Evolutionary conservation across 371 early-diverging fungal species (phyloP).

Genomic region (Mucor velutinosus): DNA sequence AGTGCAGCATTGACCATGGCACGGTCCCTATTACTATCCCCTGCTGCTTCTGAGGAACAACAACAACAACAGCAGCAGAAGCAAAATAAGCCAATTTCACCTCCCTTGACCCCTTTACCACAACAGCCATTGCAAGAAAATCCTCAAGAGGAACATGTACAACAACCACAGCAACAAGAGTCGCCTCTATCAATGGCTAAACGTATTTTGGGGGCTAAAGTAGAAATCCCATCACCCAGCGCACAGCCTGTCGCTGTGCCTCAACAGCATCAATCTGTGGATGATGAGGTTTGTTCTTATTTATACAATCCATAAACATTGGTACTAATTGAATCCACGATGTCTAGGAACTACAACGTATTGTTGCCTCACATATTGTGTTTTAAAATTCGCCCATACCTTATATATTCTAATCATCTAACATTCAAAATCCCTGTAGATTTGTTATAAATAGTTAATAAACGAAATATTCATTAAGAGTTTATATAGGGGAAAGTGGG

Average conservation of each 20-base stretch:
- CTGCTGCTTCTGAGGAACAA: slow-evolving; percentile 5
- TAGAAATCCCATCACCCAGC: slow-evolving; percentile 8
- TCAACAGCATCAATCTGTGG: slow-evolving; percentile 27
- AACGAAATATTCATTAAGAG: not conserved
- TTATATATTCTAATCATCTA: not conserved
- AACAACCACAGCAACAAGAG: slow-evolving; percentile 9
- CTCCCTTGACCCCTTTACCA: slow-evolving; percentile 20
- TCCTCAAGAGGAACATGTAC: not conserved
- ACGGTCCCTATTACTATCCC: slow-evolving; percentile 18
- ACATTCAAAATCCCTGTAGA: not conserved
- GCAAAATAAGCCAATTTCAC: slow-evolving; percentile 20
- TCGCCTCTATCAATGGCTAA: slow-evolving; percentile 19
- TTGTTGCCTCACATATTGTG: slow-evolving; percentile 51
- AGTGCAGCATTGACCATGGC: slow-evolving; percentile 11
- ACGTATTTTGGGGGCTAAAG: slow-evolving; percentile 23
- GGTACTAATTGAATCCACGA: not conserved
- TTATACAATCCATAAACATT: not conserved
- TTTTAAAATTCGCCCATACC: slow-evolving; percentile 31
- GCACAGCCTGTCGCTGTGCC: not conserved
- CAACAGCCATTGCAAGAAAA: not conserved
- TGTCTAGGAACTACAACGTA: slow-evolving; percentile 41
- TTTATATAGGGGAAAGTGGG: not conserved
- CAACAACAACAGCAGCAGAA: slow-evolving; percentile 3
- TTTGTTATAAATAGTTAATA: slow-evolving; percentile 7
- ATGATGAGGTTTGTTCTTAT: slow-evolving; percentile 36